Base-by-base conservation (phyloP, 2,329 filamentous ascomycete genomes). In the Aureobasidium sp. region DNA sequence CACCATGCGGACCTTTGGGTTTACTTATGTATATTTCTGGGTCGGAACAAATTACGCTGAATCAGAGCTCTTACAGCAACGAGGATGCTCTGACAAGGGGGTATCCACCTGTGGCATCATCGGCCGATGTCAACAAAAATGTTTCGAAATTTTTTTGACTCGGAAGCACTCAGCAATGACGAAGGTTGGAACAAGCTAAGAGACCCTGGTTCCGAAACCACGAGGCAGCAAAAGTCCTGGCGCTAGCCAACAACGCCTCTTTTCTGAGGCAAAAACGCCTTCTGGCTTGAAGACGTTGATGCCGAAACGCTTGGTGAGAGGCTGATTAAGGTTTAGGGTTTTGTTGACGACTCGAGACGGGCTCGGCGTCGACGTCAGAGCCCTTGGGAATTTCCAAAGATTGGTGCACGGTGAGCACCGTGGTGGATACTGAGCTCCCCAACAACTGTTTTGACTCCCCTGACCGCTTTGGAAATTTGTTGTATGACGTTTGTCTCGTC, bases 31-130 rank as follows among this genome's bases (percentile, higher is more conserved):
- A 54, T 47, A 47, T 45, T 54, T 29, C 37, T 41, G 37, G 48
- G 16, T 27, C 35, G 48, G 29, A 17, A 5, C 48, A 51, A 51
- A 25, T 51, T 32, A 30, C 25, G 50, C 50, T 53, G 50, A 45
- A 45, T 44, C 50, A 53, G 50, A 53, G 50, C 30, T 22, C 32
- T 34, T 24, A 45, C 50, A 45, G 34, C 22, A 22, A 16, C 27
- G 50, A 53, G 29, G 12, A 29, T 41, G 48, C 35, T 53, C 50
- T 53, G 50, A 37, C 32, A 45, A 42, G 39, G 39, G 34, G 29
- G 50, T 45, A 37, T 39, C 50, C 50, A 53, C 50, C 32, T 21
- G 50, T 53, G 50, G 50, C 50, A 53, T 53, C 50, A 53, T 53
- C 50, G 48, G 34, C 50, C 39, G 50, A 30, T 53, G 39, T 45